Percentiles rank a stretch among this genome's conserved stretches.
Evolutionary conservation across 2,329 filamentous ascomycete genomes (phyloP).

Genomic region (Phymatotrichopsis omnivora): DNA sequence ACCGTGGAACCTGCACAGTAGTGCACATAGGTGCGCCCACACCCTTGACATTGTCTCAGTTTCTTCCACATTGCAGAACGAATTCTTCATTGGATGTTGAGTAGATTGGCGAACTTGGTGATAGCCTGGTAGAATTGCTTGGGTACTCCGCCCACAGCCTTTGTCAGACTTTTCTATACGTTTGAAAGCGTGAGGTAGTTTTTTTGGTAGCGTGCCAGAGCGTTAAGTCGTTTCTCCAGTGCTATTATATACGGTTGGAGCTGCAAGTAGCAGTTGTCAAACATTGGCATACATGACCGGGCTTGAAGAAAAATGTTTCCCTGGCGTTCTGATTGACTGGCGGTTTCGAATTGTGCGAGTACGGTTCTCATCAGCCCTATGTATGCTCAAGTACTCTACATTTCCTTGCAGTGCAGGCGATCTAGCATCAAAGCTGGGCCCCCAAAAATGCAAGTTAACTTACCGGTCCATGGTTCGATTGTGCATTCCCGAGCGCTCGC

Average conservation of each 20-base stretch:
- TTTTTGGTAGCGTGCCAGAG: too few relatives aligned
- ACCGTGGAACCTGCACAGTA: too few relatives aligned
- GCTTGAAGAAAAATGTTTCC: constrained; percentile 12
- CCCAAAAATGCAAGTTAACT: constrained; percentile 22
- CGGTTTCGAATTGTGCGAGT: constrained; percentile 15
- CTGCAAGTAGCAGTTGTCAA: constrained; percentile 18
- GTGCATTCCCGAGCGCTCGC: too few relatives aligned
- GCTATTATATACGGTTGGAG: too few relatives aligned
- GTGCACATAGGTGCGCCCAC: too few relatives aligned
- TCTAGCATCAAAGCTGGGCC: constrained; percentile 22
- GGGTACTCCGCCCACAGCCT: too few relatives aligned
- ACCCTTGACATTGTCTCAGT: constrained; percentile 22
- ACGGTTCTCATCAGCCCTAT: constrained; percentile 25
- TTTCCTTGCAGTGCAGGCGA: constrained; percentile 23
- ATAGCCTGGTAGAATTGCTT: constrained; percentile 22
- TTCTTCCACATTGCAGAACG: constrained; percentile 13
- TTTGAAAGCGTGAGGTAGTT: too few relatives aligned
- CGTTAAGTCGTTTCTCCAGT: too few relatives aligned
- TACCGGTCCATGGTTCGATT: too few relatives aligned
- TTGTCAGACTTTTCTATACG: too few relatives aligned
- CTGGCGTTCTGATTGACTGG: constrained; percentile 14
- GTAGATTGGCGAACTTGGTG: constrained; percentile 12
- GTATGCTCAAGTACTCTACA: constrained; percentile 17
- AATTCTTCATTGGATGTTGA: constrained; percentile 12
- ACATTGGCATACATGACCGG: constrained; percentile 10